Evolutionary conservation across 2,329 filamentous ascomycete genomes (phyloP).

Genomic region (Aspergillus pseudotamarii): DNA sequence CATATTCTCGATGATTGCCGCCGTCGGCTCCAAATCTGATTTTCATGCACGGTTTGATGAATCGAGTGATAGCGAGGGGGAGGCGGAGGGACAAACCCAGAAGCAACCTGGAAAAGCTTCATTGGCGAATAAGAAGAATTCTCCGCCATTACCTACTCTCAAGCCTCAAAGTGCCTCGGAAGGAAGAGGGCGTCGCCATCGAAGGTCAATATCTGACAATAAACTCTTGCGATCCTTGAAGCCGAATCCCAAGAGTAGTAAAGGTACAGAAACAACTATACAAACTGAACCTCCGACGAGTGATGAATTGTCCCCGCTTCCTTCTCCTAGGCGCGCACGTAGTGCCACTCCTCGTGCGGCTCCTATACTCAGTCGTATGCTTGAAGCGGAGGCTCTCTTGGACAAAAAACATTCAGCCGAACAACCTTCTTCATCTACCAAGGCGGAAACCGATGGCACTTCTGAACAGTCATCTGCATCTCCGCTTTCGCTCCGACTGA

Average conservation of each 20-base stretch:
- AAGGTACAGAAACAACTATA: conserved; percentile 27
- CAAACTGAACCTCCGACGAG: conserved; percentile 19
- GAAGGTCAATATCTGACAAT: conserved; percentile 65
- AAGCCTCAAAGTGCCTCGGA: conserved; percentile 18
- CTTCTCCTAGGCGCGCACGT: conserved; percentile 30
- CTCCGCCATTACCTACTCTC: background rate
- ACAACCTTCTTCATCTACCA: conserved; percentile 22
- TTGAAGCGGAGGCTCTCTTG: conserved; percentile 70
- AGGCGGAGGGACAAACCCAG: conserved; percentile 37
- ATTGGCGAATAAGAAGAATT: conserved; percentile 7
- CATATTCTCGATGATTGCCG: conserved; percentile 88
- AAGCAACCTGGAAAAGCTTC: conserved; percentile 15
- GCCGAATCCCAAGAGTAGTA: conserved; percentile 42
- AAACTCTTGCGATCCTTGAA: conserved; percentile 65
- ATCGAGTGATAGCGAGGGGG: conserved; percentile 78
- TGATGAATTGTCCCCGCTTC: conserved; percentile 20
- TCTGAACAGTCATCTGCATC: conserved; percentile 50
- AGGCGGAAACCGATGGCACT: conserved; percentile 54
- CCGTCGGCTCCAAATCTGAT: conserved; percentile 79
- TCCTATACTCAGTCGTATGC: conserved; percentile 76
- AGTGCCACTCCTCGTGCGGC: conserved; percentile 56
- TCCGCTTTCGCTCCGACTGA: conserved; percentile 70
- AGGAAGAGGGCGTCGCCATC: conserved; percentile 52
- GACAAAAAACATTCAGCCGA: conserved; percentile 28
- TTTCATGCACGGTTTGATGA: conserved; percentile 81